Base-by-base conservation (phyloP, 2,329 filamentous ascomycete genomes). In the Penicillium sp. region DNA sequence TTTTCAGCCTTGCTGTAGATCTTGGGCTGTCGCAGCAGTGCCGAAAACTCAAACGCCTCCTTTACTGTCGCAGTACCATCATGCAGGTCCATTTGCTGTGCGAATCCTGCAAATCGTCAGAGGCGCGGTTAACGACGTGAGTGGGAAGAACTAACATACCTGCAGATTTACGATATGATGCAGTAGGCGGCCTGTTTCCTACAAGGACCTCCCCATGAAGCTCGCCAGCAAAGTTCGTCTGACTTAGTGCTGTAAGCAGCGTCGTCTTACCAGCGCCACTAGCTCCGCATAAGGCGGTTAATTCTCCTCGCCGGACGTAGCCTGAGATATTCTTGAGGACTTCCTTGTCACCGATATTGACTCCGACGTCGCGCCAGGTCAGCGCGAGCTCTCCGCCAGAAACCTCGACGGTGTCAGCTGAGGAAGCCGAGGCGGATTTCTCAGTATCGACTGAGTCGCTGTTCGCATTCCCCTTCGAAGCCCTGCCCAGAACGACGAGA, bases 221-320 rank as follows among this genome's bases (percentile, higher is more conserved):
- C 26, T 46, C 38, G 2, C 56, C 56, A 29, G 48, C 38, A 21
- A 31, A 44, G 15, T 52, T 59, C 15, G 48, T 45, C 47, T 59
- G 56, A 8, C 48, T 46, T 11, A 59, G 21, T 1, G 56, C 50
- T 2, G 49, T 52, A 11, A 59, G 48, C 4, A 59, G 45, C 5
- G 56, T 59, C 17, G 56, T 59, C 56, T 59, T 59, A 8, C 56
- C 56, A 5, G 56, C 56, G 26, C 56, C 56, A 15, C 48, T 52
- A 2, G 56, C 56, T 5, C 56, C 56, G 23, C 49, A 52, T 6
- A 59, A 26, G 5, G 56, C 56, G n/a, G 56, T 59, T 1, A 59
- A 41, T n/a, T 59, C 48, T 17, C 48, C 48, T 5, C 48, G 56
- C 5, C 48, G 48, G 17, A 46, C 56, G 31, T 59, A 59, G 13